A percentile compares a stretch with the other conserved stretches of the same genome.
These are phyloP conservation scores for Niebla homalea DNA, from an alignment of 495 filamentous ascomycete species.

Conservation along the genomic window DNA sequence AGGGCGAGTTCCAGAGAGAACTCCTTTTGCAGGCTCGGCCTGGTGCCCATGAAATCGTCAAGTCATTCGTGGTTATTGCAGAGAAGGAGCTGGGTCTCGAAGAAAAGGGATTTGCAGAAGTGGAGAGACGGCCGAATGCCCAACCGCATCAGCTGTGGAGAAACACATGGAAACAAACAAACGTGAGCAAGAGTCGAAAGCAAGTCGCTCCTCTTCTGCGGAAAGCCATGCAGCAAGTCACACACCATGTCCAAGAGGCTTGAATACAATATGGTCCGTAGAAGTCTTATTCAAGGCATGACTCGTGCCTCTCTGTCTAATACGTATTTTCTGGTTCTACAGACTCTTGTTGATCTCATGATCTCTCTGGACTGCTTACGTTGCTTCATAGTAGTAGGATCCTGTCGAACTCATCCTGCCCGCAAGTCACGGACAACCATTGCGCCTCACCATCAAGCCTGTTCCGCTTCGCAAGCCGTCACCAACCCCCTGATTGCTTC, in stretches of 20 bases:
- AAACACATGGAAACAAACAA: slow-evolving; percentile 53
- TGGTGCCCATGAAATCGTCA: slow-evolving; percentile 28
- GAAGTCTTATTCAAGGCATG: not conserved
- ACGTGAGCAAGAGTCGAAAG: slow-evolving; percentile 64
- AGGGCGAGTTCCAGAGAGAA: slow-evolving; percentile 54
- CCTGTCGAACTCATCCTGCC: too few species aligned
- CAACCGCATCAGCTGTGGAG: slow-evolving; percentile 16
- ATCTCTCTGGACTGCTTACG: too few species aligned
- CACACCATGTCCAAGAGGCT: not conserved
- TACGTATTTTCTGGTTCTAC: not conserved
- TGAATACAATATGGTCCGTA: not conserved
- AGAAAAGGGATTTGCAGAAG: slow-evolving; percentile 31
- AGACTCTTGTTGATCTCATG: not conserved
- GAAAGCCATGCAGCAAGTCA: slow-evolving; percentile 33
- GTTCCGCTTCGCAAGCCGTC: too few species aligned
- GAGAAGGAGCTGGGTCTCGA: slow-evolving; percentile 42
- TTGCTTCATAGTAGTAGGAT: too few species aligned
- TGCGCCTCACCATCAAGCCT: too few species aligned
- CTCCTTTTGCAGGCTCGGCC: slow-evolving; percentile 54
- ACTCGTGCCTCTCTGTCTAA: not conserved
- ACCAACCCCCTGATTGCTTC: too few species aligned
- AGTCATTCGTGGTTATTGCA: slow-evolving; percentile 38
- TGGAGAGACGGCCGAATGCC: slow-evolving; percentile 24
- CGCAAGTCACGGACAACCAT: too few species aligned
- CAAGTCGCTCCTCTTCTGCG: slow-evolving; percentile 77